Conservation (phyloP, 768 basidiomycete species). For the Plicaturopsis crispa region DNA sequence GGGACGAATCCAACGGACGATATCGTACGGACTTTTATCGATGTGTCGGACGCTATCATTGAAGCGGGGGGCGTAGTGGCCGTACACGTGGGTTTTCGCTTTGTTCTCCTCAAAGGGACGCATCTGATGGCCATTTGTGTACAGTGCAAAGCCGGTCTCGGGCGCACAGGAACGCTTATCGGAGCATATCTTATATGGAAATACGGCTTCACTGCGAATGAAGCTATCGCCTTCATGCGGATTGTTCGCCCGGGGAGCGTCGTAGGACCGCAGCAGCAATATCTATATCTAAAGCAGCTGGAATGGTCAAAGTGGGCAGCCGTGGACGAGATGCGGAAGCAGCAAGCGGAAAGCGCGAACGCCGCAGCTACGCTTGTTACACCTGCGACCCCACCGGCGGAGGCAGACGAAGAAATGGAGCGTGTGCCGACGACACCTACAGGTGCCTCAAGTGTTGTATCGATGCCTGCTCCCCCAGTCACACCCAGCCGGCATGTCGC, state of each 20-base stretch:
- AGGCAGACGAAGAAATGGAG: constrained; percentile 57
- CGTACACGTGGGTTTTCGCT: constrained; percentile 61
- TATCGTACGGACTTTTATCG: constrained; percentile 88
- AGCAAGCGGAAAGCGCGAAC: constrained; percentile 29
- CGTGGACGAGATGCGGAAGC: constrained; percentile 64
- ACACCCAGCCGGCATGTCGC: constrained; percentile 77
- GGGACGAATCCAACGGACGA: constrained; percentile 97
- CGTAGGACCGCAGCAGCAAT: constrained; percentile 90
- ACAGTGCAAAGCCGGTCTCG: constrained; percentile 94
- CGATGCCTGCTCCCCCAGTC: constrained; percentile 46
- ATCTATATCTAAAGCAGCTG: constrained; percentile 89
- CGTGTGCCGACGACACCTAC: constrained; percentile 34
- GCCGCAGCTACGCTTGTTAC: constrained; percentile 45
- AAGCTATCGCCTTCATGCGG: constrained; percentile 98
- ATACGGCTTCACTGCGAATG: constrained; percentile 91
- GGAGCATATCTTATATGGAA: constrained; percentile 99
- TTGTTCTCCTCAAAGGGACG: constrained; percentile 3
- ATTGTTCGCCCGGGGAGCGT: constrained; percentile 93
- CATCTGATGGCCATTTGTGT: constrained; percentile 7
- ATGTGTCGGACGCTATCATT: constrained; percentile 72
- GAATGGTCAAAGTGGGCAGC: constrained; percentile 95
- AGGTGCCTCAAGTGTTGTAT: constrained; percentile 10
- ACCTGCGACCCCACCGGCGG: constrained; percentile 76
- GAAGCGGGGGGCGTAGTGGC: constrained; percentile 77
- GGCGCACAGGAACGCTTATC: constrained; percentile 92